These are phyloP conservation scores for Rosa hybrid DNA, from an alignment of 331 rosid genomes.

Conservation along the genomic window DNA sequence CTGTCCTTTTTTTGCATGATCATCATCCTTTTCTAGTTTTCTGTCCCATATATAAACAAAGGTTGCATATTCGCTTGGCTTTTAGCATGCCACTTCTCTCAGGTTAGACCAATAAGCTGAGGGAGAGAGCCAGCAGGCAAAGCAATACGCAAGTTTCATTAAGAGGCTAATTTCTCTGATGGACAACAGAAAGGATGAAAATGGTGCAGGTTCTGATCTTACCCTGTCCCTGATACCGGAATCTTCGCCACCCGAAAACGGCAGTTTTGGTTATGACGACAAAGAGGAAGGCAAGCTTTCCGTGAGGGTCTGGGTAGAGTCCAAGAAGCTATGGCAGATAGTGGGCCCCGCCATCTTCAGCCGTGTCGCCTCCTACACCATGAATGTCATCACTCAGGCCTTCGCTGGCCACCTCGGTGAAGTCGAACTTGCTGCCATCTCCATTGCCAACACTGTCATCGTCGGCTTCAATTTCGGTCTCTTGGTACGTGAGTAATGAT, in stretches of 20 bases:
- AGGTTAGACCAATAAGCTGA: not conserved
- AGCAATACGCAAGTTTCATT: not conserved
- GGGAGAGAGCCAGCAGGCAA: not conserved
- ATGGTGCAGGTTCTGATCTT: slow-evolving; percentile 11
- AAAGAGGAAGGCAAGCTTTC: slow-evolving; percentile 3
- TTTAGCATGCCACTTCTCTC: not conserved
- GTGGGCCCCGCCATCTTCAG: slow-evolving; percentile 78
- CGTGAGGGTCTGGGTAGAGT: slow-evolving; percentile 51
- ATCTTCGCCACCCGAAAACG: slow-evolving; percentile 2
- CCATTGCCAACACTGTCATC: slow-evolving; percentile 71
- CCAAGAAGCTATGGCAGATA: slow-evolving; percentile 63
- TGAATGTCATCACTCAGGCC: slow-evolving; percentile 77
- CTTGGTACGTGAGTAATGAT: slow-evolving; percentile 34
- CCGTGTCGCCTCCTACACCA: slow-evolving; percentile 52
- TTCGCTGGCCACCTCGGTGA: slow-evolving; percentile 83
- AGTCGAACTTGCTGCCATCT: slow-evolving; percentile 64
- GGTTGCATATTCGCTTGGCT: not conserved
- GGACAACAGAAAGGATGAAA: slow-evolving; percentile 15
- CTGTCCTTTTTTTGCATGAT: not conserved
- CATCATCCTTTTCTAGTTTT: not conserved
- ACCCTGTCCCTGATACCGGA: slow-evolving; percentile 32
- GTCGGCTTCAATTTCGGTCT: slow-evolving; percentile 86
- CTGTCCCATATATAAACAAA: not conserved
- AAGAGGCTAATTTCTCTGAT: not conserved
- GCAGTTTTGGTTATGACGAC: not conserved